Percentiles rank a stretch among this genome's conserved stretches.
Evolutionary conservation across 345 rosid genomes (phyloP).

Genomic region (Acer campestre): DNA sequence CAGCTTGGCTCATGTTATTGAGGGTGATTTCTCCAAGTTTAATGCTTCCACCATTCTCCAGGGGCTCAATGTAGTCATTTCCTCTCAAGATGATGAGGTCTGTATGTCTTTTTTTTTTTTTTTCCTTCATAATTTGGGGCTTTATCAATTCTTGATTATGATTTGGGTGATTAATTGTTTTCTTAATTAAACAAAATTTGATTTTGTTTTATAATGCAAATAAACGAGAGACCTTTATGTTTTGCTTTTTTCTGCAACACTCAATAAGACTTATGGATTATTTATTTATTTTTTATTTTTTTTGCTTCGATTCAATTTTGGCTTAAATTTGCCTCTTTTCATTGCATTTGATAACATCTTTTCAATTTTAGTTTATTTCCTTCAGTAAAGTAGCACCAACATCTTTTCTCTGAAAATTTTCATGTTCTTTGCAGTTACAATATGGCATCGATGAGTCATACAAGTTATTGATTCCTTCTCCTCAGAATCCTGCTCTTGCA

Average conservation of each 20-base stretch:
- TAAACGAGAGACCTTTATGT: background rate
- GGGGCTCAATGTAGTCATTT: constrained; percentile 45
- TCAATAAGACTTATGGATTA: background rate
- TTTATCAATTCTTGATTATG: background rate
- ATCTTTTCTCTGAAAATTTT: background rate
- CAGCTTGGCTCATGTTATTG: constrained; percentile 41
- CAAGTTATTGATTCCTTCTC: constrained; percentile 54
- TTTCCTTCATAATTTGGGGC: background rate
- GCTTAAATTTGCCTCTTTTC: too few relatives aligned
- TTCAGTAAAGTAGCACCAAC: too few relatives aligned
- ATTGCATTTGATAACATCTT: too few relatives aligned
- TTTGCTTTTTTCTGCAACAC: background rate
- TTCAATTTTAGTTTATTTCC: background rate
- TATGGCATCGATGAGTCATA: constrained; percentile 68
- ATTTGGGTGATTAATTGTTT: background rate
- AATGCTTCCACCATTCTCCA: constrained; percentile 37
- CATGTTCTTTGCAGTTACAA: constrained; percentile 51
- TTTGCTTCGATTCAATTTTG: background rate
- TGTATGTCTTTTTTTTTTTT: background rate
- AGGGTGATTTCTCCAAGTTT: constrained; percentile 33
- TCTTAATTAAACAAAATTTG: background rate
- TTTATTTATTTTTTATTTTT: too few relatives aligned
- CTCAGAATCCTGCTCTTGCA: constrained; percentile 43
- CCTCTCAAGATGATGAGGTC: constrained; percentile 52
- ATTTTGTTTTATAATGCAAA: background rate